Evolutionary conservation across 495 filamentous ascomycete genomes (phyloP), one percentile per base, ranked within the genome.

Genomic region (Chaetomium cochliodes): DNA sequence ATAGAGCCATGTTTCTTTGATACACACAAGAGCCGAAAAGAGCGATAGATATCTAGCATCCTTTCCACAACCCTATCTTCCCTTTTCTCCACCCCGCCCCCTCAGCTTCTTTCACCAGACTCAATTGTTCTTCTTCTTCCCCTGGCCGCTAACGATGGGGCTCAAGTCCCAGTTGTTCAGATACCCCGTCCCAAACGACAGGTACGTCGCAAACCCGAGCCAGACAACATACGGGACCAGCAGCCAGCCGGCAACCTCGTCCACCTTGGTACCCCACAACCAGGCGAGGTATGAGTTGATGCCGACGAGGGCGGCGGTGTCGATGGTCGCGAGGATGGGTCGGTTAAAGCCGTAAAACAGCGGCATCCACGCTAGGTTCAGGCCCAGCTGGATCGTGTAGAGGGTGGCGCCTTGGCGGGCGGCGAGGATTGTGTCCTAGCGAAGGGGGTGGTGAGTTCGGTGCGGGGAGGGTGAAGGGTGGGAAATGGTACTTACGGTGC

Each of bases 331-430:
- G 71, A 86, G 84, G 62, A 87, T 82, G 3, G 92, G 90, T 26
- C 85, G 82, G 46, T 85, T 83, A 39, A 89, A 67, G 0, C 83
- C 82, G 72, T 96, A 97, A 82, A 97, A 98, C 11, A 97, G 83
- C 2, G 93, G 93, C 91, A 94, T 97, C 92, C 91, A 98, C 54
- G 88, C 73, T 22, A 94, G 77, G 73, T 97, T 97, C 16, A 97
- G 76, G 22, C 80, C 88, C 11, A 97, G 87, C 72, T 97, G 93
- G 52, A 88, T 84, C 7, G 88, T 89, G 80, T 96, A 97, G 18
- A 96, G 81, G 0, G 88, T 89, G 44, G 86, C 82, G 54, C 87
- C 86, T 70, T 89, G 85, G 76, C 85, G 71, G 59, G 75, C 74
- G 22, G 71, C 66, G 2, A 64, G 44, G 41, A 74, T 68, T 0